Evolutionary conservation across 352 stramenopile genomes (phyloP).

Genomic region (Pilasporangium apinafurcum): DNA sequence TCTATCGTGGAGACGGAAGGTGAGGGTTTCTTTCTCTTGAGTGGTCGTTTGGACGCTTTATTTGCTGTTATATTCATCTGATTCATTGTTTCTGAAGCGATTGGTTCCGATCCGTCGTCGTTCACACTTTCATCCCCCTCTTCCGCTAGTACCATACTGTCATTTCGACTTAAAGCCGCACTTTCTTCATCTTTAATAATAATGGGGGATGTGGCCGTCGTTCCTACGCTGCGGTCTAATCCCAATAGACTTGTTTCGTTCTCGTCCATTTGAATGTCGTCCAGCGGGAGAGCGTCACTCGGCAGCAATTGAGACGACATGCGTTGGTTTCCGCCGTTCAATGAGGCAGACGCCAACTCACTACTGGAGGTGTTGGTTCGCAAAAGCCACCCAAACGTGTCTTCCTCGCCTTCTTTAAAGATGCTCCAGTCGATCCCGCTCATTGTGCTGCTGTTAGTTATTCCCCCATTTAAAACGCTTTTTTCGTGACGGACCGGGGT

Average conservation of each 20-base stretch:
- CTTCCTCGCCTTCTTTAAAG: slow-evolving; percentile 56
- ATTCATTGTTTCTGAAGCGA: slow-evolving; percentile 19
- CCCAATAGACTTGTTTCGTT: neutral
- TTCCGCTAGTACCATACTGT: neutral
- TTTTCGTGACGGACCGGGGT: too few species aligned
- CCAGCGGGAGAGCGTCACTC: slow-evolving; percentile 22
- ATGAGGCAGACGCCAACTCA: neutral
- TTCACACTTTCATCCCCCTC: neutral
- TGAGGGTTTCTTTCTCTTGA: slow-evolving; percentile 20
- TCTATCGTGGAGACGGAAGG: slow-evolving; percentile 4
- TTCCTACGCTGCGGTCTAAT: slow-evolving; percentile 2
- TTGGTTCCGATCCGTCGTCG: slow-evolving; percentile 8
- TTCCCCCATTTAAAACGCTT: too few species aligned
- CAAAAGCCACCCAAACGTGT: slow-evolving; percentile 53
- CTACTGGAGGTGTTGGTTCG: slow-evolving; percentile 16
- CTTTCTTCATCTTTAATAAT: slow-evolving; percentile 4
- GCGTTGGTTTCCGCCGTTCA: too few species aligned
- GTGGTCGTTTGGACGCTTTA: slow-evolving; percentile 13
- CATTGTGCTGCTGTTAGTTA: too few species aligned
- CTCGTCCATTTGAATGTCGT: slow-evolving; percentile 30
- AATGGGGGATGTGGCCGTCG: slow-evolving; percentile 1
- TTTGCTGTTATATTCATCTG: slow-evolving; percentile 10
- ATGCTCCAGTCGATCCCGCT: slow-evolving; percentile 68
- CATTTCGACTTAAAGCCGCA: neutral
- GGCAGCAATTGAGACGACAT: slow-evolving; percentile 4